Conservation (phyloP, 2,329 filamentous ascomycete genomes). For the Penicillium sp. region DNA sequence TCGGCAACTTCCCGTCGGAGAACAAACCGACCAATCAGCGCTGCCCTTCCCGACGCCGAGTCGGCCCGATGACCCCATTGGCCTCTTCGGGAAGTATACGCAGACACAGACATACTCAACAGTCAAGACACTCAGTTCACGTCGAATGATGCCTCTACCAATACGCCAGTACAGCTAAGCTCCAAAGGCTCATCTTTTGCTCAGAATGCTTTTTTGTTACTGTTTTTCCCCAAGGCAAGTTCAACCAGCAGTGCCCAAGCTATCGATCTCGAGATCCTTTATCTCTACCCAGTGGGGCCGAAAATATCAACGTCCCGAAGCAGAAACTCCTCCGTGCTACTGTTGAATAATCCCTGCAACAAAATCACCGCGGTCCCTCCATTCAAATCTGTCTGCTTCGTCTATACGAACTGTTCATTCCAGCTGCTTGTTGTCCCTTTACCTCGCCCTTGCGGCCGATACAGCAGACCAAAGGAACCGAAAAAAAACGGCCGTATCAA, state of each 20-base stretch:
- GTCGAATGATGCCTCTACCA: no score
- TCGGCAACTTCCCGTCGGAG: neutral
- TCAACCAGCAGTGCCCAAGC: no score
- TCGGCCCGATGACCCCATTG: neutral
- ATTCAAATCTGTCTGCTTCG: neutral
- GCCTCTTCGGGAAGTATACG: neutral
- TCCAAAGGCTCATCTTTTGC: no score
- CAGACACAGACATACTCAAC: no score
- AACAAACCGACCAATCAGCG: neutral
- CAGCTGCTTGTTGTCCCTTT: neutral
- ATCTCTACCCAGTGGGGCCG: neutral
- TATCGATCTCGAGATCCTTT: neutral
- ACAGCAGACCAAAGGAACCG: neutral
- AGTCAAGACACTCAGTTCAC: no score
- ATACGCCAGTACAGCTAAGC: no score
- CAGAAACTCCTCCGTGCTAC: slow-evolving; percentile 14
- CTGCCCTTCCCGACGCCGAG: neutral
- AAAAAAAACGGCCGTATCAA: no score
- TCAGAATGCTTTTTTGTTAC: no score
- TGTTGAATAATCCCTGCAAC: slow-evolving; percentile 14
- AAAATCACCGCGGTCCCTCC: slow-evolving; percentile 1
- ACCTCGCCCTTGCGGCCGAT: neutral
- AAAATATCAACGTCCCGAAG: slow-evolving; percentile 12
- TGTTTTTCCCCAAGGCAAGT: no score
- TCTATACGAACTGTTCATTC: neutral